phyloP scores from a whole-genome alignment of 768 basidiomycete species.

The Amanita inopinata region DNA sequence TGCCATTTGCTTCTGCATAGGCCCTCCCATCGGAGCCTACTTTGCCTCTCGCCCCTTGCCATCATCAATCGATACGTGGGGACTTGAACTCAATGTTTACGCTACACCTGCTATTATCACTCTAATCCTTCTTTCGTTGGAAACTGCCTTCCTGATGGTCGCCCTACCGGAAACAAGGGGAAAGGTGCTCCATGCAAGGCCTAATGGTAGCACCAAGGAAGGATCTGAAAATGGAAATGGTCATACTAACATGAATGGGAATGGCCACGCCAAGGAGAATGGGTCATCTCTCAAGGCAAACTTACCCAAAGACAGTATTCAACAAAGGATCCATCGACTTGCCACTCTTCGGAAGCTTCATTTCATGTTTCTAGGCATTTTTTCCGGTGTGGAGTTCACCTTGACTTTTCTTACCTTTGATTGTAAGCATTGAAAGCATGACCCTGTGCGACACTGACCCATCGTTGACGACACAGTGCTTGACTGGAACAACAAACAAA shows the following conservation, averaged over 20 bases:
- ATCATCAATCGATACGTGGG: constrained; percentile 40
- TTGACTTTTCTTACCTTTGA: constrained; percentile 92
- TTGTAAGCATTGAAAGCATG: constrained; percentile 34
- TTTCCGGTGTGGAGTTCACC: constrained; percentile 96
- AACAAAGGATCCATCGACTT: constrained; percentile 49
- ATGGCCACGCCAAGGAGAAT: constrained; percentile 14
- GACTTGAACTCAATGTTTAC: constrained; percentile 75
- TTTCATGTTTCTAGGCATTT: constrained; percentile 79
- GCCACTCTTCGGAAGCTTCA: constrained; percentile 58
- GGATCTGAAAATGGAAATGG: constrained; percentile 13
- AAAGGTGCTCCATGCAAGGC: constrained; percentile 20
- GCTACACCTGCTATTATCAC: constrained; percentile 85
- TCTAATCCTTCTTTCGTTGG: constrained; percentile 61
- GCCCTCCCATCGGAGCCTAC: constrained; percentile 92
- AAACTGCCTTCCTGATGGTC: constrained; percentile 69
- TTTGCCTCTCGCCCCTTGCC: constrained; percentile 84
- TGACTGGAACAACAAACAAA: constrained; percentile 85
- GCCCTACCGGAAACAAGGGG: constrained; percentile 83
- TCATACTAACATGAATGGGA: constrained; percentile 13
- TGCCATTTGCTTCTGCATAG: constrained; percentile 87
- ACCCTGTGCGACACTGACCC: background rate
- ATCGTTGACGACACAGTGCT: constrained; percentile 40
- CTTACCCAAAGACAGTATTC: constrained; percentile 20
- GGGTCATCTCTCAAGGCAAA: constrained; percentile 18
- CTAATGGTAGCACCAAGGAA: too few species aligned